Evolutionary conservation across 139 green algal species (phyloP).

Genomic region (Coelastrella sp.): DNA sequence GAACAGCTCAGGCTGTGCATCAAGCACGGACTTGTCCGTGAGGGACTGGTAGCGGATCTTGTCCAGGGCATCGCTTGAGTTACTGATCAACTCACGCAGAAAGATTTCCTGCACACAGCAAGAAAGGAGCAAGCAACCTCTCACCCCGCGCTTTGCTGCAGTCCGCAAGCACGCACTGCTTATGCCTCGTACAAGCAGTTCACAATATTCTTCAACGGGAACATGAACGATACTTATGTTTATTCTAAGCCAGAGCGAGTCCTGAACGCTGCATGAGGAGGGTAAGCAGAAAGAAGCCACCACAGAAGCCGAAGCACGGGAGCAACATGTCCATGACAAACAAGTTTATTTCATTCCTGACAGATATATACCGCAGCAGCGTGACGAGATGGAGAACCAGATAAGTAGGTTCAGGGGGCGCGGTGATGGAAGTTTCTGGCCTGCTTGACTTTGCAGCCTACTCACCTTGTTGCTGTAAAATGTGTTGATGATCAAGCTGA

Average conservation of each 20-base stretch:
- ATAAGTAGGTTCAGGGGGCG: background rate
- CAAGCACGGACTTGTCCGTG: conserved; percentile 98
- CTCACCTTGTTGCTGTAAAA: conserved; percentile 97
- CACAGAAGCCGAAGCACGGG: background rate
- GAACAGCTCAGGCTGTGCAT: conserved; percentile 94
- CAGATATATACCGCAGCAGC: too few relatives aligned
- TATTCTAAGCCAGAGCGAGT: too few relatives aligned
- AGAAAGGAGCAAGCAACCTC: background rate
- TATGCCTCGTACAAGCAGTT: background rate
- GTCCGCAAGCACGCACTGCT: background rate
- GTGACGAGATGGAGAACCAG: background rate
- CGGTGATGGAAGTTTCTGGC: conserved; percentile 6
- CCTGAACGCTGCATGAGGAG: too few relatives aligned
- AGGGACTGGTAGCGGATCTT: conserved; percentile 98
- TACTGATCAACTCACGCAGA: conserved; percentile 97
- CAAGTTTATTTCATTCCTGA: background rate
- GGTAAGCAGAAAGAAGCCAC: background rate
- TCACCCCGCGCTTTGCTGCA: background rate
- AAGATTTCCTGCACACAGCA: conserved; percentile 84
- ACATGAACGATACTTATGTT: too few relatives aligned
- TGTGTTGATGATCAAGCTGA: conserved; percentile 99
- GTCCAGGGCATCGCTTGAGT: conserved; percentile 96
- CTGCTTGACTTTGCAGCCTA: background rate
- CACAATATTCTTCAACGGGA: background rate
- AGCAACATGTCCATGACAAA: background rate